Base-by-base conservation (phyloP, 1,284 basidiomycete species). In the Ceratobasidium sp. region DNA sequence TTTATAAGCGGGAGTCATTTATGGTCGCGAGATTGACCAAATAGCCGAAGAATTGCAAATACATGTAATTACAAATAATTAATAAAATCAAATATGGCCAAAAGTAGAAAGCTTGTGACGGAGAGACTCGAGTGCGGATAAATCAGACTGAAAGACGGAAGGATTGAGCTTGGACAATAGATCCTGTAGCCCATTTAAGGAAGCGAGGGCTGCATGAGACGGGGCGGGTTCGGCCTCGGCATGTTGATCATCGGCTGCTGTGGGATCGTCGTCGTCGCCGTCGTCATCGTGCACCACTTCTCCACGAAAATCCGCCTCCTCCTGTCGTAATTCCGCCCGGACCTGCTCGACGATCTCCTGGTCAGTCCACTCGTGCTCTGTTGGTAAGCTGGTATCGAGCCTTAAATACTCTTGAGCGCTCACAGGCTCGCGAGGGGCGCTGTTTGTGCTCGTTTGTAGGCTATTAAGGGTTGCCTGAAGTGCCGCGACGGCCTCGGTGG, bases 291-390 rank as follows among this genome's bases (percentile, higher is more conserved):
- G 46, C 46, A 17, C 17, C 10, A 17, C 46, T 17, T 48, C 46
- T 48, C 46, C 46, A 9, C 7, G 17, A 1, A 48, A 48, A 48
- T 48, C 17, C 17, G 46, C 46, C 46, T 48, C 46, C 20, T 42
- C 71, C 56, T 75, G 44, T 33, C n/a, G 33, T 20, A 46, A 28
- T 52, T 75, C 59, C 23, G 57, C 71, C 17, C 42, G 28, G 17
- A 75, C 57, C 71, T 75, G 59, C 10, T 75, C 71, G 15, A 75
- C 71, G 48, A 75, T 75, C 26, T 75, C 71, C 20, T 62, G 1
- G 50, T 75, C 46, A 3, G 57, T 75, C 71, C 71, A 65, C 57
- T 44, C 62, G 9, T 65, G 62, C 44, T 65, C 62, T 7, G 62
- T 44, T 17, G 40, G 62, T 13, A 44, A 17, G 6, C 20, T 15